phyloP scores from a whole-genome alignment of 805 yeast species.

The Kodamaea restingae region DNA sequence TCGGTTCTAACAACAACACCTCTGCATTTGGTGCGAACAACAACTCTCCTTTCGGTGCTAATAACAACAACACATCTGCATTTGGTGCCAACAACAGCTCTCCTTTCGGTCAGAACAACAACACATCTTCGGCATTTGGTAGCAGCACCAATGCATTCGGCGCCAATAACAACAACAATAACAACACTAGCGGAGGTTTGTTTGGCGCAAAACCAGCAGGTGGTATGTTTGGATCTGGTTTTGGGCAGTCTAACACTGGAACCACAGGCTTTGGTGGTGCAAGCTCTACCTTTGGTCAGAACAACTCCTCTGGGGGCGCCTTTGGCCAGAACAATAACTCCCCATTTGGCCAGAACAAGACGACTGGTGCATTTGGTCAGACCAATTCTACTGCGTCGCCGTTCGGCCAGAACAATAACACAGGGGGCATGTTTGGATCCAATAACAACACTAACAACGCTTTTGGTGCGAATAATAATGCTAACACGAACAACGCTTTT shows the following conservation, averaged over 20 bases:
- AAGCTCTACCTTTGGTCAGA: constrained; percentile 15
- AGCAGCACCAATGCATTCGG: constrained; percentile 13
- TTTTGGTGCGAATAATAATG: constrained; percentile 18
- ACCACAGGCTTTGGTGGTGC: constrained; percentile 12
- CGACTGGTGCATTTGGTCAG: constrained; percentile 26
- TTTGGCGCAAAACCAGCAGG: constrained; percentile 28
- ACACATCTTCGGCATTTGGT: constrained; percentile 22
- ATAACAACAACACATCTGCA: constrained; percentile 26
- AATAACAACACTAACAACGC: constrained; percentile 20
- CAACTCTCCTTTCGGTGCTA: constrained; percentile 18
- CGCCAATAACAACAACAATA: constrained; percentile 1
- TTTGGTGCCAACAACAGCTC: constrained; percentile 37
- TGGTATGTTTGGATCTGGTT: constrained; percentile 14
- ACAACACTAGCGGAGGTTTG: constrained; percentile 13
- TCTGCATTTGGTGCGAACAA: constrained; percentile 24
- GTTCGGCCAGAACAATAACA: constrained; percentile 17
- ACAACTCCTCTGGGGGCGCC: constrained; percentile 15
- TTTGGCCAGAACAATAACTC: constrained; percentile 22
- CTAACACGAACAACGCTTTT: constrained; percentile 13
- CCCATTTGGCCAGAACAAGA: constrained; percentile 14
- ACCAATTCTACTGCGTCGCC: constrained; percentile 18
- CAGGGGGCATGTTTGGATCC: constrained; percentile 29
- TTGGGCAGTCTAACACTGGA: constrained; percentile 14
- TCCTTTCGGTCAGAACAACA: constrained; percentile 21
- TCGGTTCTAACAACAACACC: constrained; percentile 15